Conservation (phyloP, 768 basidiomycete genomes). For the Xerocomellus chrysenteron region DNA sequence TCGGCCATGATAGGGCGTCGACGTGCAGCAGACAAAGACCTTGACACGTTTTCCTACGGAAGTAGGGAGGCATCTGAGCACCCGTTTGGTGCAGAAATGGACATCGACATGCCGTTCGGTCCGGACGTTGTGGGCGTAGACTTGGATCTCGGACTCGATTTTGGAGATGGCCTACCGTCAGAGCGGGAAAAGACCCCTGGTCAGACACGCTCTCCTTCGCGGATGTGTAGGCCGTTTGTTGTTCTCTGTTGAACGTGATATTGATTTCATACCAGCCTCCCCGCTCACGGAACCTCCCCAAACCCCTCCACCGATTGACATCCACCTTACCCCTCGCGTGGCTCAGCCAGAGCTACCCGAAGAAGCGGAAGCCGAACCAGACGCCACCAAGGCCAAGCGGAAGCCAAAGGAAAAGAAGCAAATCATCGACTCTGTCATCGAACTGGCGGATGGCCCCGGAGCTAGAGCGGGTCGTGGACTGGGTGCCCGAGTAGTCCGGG, state of each 20-base stretch:
- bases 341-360: constrained; percentile 42
- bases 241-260: background rate
- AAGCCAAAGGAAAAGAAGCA: constrained; percentile 77
- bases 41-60: constrained; percentile 61
- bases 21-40: constrained; percentile 47
- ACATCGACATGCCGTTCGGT: constrained; percentile 48
- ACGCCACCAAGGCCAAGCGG: constrained; percentile 42
- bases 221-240: constrained; percentile 56
- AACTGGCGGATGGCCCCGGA: constrained; percentile 67
- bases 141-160: constrained; percentile 69
- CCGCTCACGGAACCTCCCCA: constrained; percentile 72
- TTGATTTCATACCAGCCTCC: constrained; percentile 50
- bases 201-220: constrained; percentile 58
- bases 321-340: constrained; percentile 48
- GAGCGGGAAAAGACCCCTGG: constrained; percentile 55
- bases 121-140: constrained; percentile 54
- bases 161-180: constrained; percentile 54
- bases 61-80: constrained; percentile 69
- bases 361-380: constrained; percentile 31
- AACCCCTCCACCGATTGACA: constrained; percentile 70
- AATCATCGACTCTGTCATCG: constrained; percentile 88
- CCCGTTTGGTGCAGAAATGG: constrained; percentile 57
- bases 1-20: constrained; percentile 56
- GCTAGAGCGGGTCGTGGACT: constrained; percentile 56
- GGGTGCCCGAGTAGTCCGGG: constrained; percentile 50